These are phyloP conservation scores for Fusarium clavum DNA, from an alignment of 2,329 filamentous ascomycete genomes.

Conservation along the genomic window DNA sequence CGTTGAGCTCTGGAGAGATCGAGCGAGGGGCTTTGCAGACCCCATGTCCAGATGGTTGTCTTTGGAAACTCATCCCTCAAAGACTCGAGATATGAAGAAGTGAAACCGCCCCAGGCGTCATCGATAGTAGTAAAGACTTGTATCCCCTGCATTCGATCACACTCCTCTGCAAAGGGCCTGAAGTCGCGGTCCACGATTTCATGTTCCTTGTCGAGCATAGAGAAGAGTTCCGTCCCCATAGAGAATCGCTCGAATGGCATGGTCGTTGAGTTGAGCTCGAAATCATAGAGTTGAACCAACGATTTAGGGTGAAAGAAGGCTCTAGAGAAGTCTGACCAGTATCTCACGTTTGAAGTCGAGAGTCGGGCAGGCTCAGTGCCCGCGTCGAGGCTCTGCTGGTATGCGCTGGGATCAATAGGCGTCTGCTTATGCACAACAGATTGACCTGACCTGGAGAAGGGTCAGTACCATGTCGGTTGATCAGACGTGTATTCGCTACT, in stretches of 20 bases:
- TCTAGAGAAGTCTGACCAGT: slow-evolving; percentile 96
- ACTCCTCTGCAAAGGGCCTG: slow-evolving; percentile 89
- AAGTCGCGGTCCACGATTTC: slow-evolving; percentile 93
- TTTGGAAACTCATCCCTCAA: slow-evolving; percentile 93
- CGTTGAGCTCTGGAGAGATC: slow-evolving; percentile 65
- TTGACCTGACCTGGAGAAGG: slow-evolving; percentile 67
- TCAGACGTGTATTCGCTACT: no score
- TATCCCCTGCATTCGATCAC: slow-evolving; percentile 89
- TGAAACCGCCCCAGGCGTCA: slow-evolving; percentile 86
- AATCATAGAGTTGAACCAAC: slow-evolving; percentile 87
- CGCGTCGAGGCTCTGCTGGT: slow-evolving; percentile 82
- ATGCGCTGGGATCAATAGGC: slow-evolving; percentile 76
- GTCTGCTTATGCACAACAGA: slow-evolving; percentile 76
- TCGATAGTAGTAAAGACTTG: slow-evolving; percentile 80
- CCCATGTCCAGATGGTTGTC: slow-evolving; percentile 87
- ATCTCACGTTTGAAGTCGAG: slow-evolving; percentile 79
- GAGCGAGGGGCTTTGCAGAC: slow-evolving; percentile 72
- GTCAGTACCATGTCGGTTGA: not conserved
- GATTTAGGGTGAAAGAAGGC: slow-evolving; percentile 93
- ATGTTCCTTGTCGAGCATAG: slow-evolving; percentile 78
- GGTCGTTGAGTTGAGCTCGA: slow-evolving; percentile 81
- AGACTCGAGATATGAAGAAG: slow-evolving; percentile 77
- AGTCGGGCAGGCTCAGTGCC: slow-evolving; percentile 75
- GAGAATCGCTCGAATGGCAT: slow-evolving; percentile 94
- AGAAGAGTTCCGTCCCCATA: slow-evolving; percentile 82